These are phyloP conservation scores for Amoebophrya sp. DNA, from an alignment of 169 alveolate species.

Conservation along the genomic window DNA sequence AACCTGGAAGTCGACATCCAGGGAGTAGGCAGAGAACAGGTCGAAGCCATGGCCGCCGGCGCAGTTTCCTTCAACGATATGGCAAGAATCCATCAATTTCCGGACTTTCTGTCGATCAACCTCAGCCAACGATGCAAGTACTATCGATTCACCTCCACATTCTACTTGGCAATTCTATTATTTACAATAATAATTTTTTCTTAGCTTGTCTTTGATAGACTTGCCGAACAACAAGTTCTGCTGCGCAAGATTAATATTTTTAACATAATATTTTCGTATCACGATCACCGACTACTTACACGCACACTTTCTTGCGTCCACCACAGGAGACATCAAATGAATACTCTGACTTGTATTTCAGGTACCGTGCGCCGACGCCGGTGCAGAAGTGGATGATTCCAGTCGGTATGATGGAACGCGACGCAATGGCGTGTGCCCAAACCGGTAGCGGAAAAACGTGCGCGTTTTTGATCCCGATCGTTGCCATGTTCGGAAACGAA, in stretches of 20 bases:
- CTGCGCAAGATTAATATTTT: not conserved
- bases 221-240: not conserved
- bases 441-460: conserved; percentile 97
- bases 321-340: too few relatives aligned
- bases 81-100: not conserved
- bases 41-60: too few relatives aligned
- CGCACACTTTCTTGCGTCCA: too few relatives aligned
- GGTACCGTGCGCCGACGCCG: conserved; percentile 87
- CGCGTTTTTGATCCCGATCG: conserved; percentile 84
- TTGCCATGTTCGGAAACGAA: too few relatives aligned
- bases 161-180: too few relatives aligned
- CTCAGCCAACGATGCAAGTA: not conserved
- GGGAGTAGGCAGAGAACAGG: conserved; percentile 44
- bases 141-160: too few relatives aligned
- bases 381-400: conserved; percentile 88
- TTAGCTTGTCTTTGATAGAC: not conserved
- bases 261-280: not conserved
- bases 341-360: conserved; percentile 30
- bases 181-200: not conserved
- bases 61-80: too few relatives aligned
- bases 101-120: conserved; percentile 18
- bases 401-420: conserved; percentile 74
- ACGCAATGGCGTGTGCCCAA: conserved; percentile 90
- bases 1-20: conserved; percentile 70
- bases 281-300: not conserved